Conservation (phyloP, 2,329 filamentous ascomycete species). For the Chalara sp. region DNA sequence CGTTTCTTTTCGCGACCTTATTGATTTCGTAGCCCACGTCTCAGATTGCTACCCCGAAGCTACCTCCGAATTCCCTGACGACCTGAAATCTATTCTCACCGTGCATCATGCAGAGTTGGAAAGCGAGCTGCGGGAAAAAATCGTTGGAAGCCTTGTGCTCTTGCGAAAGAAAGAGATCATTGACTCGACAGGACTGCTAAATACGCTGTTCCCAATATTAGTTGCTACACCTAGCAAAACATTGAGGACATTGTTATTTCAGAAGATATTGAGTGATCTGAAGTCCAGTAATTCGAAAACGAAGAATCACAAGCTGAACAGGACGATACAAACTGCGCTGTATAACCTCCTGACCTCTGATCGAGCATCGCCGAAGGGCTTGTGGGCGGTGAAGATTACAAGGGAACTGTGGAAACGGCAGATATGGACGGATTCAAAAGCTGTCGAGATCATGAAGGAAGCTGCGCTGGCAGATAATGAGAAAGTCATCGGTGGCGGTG, state of each 20-base stretch:
- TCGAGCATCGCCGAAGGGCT: constrained; percentile 72
- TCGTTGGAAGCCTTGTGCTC: constrained; percentile 83
- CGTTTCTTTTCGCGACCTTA: constrained; percentile 80
- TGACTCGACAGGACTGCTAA: constrained; percentile 75
- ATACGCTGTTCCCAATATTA: constrained; percentile 90
- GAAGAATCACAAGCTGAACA: constrained; percentile 88
- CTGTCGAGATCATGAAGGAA: constrained; percentile 98
- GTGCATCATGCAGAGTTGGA: constrained; percentile 79
- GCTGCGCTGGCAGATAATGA: constrained; percentile 83
- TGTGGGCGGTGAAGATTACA: constrained; percentile 95
- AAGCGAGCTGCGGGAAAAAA: constrained; percentile 83
- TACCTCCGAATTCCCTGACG: constrained; percentile 68
- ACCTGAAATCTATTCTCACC: constrained; percentile 74
- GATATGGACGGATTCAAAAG: constrained; percentile 89
- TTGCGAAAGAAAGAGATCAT: constrained; percentile 88
- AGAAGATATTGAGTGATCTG: constrained; percentile 87
- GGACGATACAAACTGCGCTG: constrained; percentile 85
- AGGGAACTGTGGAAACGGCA: constrained; percentile 95
- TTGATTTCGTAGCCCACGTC: constrained; percentile 90
- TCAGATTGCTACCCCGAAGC: constrained; percentile 87
- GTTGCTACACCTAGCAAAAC: constrained; percentile 89
- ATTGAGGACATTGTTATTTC: constrained; percentile 74
- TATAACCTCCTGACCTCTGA: constrained; percentile 89
- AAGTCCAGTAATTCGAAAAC: constrained; percentile 80
- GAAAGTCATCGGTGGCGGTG: constrained; percentile 82